These are phyloP conservation scores for Dicorynia guianensis DNA, from an alignment of 306 rosid genomes.

Conservation along the genomic window DNA sequence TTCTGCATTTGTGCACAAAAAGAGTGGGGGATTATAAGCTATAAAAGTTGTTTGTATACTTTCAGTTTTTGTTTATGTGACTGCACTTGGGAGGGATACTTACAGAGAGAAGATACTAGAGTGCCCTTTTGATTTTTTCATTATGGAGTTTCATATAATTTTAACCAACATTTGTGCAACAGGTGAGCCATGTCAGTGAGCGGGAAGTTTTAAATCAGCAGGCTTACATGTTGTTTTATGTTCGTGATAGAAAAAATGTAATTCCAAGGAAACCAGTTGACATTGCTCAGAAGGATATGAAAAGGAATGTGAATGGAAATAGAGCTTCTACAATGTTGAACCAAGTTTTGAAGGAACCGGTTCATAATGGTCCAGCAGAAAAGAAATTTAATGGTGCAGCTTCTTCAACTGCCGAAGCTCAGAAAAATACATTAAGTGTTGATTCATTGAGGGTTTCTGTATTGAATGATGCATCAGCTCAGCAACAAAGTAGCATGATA, in stretches of 20 bases:
- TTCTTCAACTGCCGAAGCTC: slow-evolving; percentile 40
- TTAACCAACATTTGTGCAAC: slow-evolving; percentile 39
- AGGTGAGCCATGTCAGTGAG: slow-evolving; percentile 84
- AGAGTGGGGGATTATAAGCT: slow-evolving; percentile 7
- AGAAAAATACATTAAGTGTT: slow-evolving; percentile 46
- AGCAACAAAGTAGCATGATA: slow-evolving; percentile 26
- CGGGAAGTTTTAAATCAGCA: slow-evolving; percentile 80
- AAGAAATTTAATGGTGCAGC: slow-evolving; percentile 38
- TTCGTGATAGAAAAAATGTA: slow-evolving; percentile 73
- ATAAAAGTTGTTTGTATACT: background rate
- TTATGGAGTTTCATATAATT: background rate
- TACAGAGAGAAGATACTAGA: background rate
- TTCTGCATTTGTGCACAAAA: background rate
- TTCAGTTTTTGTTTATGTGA: no score
- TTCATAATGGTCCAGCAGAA: slow-evolving; percentile 47
- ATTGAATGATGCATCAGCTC: slow-evolving; percentile 40
- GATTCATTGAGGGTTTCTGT: slow-evolving; percentile 42
- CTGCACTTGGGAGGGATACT: no score
- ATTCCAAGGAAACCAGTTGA: slow-evolving; percentile 60
- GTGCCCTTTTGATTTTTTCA: background rate
- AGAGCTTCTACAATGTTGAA: slow-evolving; percentile 43
- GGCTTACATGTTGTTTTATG: slow-evolving; percentile 99
- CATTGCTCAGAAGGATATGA: slow-evolving; percentile 57
- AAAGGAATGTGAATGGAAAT: slow-evolving; percentile 43
- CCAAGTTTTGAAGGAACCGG: slow-evolving; percentile 46